phyloP scores from a whole-genome alignment of 2,329 filamentous ascomycete species.

The Aspergillus neotritici region DNA sequence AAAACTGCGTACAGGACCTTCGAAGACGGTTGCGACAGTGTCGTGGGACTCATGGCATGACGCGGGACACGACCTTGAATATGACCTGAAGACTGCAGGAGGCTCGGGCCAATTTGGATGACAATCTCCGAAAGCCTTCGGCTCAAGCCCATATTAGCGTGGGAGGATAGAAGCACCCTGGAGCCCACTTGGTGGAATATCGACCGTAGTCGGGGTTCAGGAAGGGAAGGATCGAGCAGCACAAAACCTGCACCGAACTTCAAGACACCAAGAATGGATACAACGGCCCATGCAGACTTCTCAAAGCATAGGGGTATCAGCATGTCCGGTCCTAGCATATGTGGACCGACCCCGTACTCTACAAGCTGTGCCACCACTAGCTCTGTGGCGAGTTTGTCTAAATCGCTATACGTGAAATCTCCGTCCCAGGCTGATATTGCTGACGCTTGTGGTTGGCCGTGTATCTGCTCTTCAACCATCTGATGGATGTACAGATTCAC shows the following conservation, averaged over 20 bases:
- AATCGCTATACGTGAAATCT: neutral
- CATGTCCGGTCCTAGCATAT: slow-evolving; percentile 9
- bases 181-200: too few relatives aligned
- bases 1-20: too few relatives aligned
- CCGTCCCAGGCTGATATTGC: neutral
- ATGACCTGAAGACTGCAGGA: too few relatives aligned
- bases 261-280: slow-evolving; percentile 35
- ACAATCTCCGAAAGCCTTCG: too few relatives aligned
- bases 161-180: neutral
- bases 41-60: too few relatives aligned
- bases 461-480: slow-evolving; percentile 5
- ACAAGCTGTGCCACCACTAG: slow-evolving; percentile 9
- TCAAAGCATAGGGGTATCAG: slow-evolving; percentile 9
- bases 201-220: neutral
- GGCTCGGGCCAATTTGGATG: too few relatives aligned
- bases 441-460: slow-evolving; percentile 6
- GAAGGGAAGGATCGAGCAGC: slow-evolving; percentile 30
- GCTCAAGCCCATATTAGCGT: neutral
- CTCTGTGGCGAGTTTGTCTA: slow-evolving; percentile 8
- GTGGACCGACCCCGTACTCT: slow-evolving; percentile 10
- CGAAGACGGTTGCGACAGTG: too few relatives aligned
- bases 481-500: slow-evolving; percentile 10
- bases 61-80: too few relatives aligned
- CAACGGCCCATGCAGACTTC: slow-evolving; percentile 32
- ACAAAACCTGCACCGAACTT: slow-evolving; percentile 38